Evolutionary conservation across 306 rosid species (phyloP).

Genomic region (Fragaria ananassa): DNA sequence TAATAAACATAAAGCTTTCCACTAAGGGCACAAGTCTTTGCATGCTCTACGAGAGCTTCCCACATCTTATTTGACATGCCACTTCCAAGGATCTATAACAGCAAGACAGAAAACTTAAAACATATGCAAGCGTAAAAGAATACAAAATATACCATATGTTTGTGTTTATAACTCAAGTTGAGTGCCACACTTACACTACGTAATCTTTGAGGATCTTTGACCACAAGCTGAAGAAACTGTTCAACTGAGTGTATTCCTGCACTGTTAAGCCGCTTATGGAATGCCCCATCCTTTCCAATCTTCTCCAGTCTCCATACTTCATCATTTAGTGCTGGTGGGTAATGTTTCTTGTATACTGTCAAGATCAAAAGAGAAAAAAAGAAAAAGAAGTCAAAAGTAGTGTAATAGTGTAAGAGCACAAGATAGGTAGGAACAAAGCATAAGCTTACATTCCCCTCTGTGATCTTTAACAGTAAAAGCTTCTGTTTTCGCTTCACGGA

Average conservation of each 20-base stretch:
- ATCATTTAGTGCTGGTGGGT: constrained; percentile 83
- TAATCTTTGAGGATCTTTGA: constrained; percentile 68
- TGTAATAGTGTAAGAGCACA: constrained; percentile 4
- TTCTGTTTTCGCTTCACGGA: constrained; percentile 98
- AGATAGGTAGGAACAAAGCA: constrained; percentile 17
- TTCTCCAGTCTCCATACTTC: constrained; percentile 99
- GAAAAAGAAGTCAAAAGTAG: background rate
- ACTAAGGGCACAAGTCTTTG: constrained; percentile 85
- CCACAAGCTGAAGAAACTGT: constrained; percentile 85
- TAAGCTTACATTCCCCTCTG: constrained; percentile 90
- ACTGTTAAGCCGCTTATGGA: constrained; percentile 76
- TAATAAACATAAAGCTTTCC: constrained; percentile 91
- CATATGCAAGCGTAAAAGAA: background rate
- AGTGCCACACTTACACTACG: constrained; percentile 62
- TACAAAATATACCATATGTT: background rate
- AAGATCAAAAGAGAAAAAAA: constrained; percentile 21
- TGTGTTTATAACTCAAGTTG: constrained; percentile 14
- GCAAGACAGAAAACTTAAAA: constrained; percentile 27
- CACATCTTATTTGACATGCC: constrained; percentile 99
- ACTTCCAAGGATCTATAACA: constrained; percentile 90
- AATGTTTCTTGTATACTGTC: constrained; percentile 97
- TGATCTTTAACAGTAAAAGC: constrained; percentile 99
- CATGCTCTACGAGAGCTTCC: constrained; percentile 97
- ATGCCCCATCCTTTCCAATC: constrained; percentile 98
- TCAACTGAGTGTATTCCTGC: constrained; percentile 58